Conservation (phyloP, 2,329 filamentous ascomycete species). For the Xylariaceae sp. region DNA sequence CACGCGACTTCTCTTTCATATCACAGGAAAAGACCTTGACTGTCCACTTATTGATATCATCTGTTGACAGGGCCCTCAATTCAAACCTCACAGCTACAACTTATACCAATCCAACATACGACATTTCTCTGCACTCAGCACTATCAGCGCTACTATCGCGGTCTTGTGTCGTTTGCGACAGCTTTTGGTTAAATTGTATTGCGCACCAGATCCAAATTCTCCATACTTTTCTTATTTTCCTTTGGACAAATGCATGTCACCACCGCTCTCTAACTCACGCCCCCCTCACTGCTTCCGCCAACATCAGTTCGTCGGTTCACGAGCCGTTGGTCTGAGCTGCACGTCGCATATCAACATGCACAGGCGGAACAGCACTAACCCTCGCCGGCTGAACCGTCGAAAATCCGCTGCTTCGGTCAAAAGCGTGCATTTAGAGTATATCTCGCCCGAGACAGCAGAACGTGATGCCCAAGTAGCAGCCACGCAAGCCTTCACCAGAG, state of each 20-base stretch:
- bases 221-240: not conserved
- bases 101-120: conserved; percentile 27
- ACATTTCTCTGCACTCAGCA: conserved; percentile 35
- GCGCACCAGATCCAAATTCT: conserved; percentile 15
- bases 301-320: not conserved
- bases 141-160: conserved; percentile 36
- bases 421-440: conserved; percentile 54
- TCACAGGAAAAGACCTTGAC: no score
- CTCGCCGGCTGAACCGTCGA: conserved; percentile 54
- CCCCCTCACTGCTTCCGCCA: not conserved
- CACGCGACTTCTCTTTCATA: no score
- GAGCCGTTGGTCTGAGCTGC: not conserved
- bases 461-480: conserved; percentile 70
- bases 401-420: conserved; percentile 61
- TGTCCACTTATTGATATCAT: no score
- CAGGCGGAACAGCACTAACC: conserved; percentile 56
- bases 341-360: conserved; percentile 50
- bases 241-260: not conserved
- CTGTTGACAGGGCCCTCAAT: not conserved
- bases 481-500: conserved; percentile 63
- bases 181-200: conserved; percentile 42
- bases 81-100: conserved; percentile 29
- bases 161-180: conserved; percentile 33
- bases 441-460: conserved; percentile 57
- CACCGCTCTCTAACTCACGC: not conserved